These are phyloP conservation scores for Rhododendron williamsianum DNA, from an alignment of 148 eudicot genomes.

Conservation along the genomic window DNA sequence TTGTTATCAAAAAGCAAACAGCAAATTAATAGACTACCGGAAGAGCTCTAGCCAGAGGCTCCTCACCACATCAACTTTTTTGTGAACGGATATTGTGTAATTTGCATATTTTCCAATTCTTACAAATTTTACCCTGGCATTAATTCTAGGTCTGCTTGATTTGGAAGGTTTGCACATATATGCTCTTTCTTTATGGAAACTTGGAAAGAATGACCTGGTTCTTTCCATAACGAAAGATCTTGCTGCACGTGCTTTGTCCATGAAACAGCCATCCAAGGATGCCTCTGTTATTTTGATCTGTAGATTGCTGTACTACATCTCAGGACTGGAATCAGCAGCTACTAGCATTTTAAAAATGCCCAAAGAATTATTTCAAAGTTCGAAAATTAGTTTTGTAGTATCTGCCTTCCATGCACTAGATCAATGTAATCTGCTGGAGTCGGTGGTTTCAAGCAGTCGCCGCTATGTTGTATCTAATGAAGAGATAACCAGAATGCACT, in stretches of 20 bases:
- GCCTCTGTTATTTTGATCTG: slow-evolving; percentile 56
- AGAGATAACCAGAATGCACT: slow-evolving; percentile 68
- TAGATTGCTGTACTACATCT: slow-evolving; percentile 52
- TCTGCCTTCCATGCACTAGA: slow-evolving; percentile 81
- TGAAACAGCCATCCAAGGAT: slow-evolving; percentile 44
- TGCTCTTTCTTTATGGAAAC: slow-evolving; percentile 68
- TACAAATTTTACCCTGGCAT: background rate
- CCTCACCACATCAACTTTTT: background rate
- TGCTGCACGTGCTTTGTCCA: slow-evolving; percentile 39
- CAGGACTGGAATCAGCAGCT: slow-evolving; percentile 59
- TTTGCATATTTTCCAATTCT: background rate
- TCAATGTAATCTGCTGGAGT: slow-evolving; percentile 47
- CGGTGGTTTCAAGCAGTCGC: slow-evolving; percentile 68
- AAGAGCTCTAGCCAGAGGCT: background rate
- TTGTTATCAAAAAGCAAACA: background rate
- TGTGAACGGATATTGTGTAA: background rate
- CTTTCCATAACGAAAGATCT: slow-evolving; percentile 52
- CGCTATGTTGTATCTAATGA: slow-evolving; percentile 43
- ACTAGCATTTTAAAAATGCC: slow-evolving; percentile 66
- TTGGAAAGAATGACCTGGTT: slow-evolving; percentile 65
- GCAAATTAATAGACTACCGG: background rate
- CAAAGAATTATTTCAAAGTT: slow-evolving; percentile 48
- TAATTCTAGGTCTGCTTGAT: slow-evolving; percentile 67
- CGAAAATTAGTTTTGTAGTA: slow-evolving; percentile 72
- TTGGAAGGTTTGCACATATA: slow-evolving; percentile 71